A percentile compares a stretch with the other conserved stretches of the same genome.
These are phyloP conservation scores for Pseudonitzschia pungens DNA, from an alignment of 108 stramenopile species.

Conservation along the genomic window DNA sequence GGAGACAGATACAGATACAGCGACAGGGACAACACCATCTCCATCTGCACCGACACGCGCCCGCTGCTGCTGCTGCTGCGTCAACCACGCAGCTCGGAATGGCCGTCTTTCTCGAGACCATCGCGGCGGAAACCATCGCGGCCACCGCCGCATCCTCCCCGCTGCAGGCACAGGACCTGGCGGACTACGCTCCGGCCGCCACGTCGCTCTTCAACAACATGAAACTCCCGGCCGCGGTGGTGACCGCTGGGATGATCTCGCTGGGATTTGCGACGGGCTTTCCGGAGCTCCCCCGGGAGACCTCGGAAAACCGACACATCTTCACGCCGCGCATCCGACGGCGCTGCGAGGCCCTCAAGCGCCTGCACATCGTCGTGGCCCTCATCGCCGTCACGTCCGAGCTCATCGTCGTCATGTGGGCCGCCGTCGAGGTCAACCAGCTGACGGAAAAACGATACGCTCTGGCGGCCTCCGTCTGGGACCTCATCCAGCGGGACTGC, in stretches of 20 bases:
- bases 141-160: background rate
- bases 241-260: constrained; percentile 27
- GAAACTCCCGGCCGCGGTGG: constrained; percentile 22
- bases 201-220: constrained; percentile 34
- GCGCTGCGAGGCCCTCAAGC: background rate
- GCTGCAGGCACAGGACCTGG: background rate
- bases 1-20: no score
- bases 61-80: no score
- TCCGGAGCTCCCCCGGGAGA: background rate
- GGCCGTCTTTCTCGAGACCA: no score
- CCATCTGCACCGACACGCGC: no score
- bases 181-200: constrained; percentile 26
- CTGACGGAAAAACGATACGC: constrained; percentile 26
- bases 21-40: no score
- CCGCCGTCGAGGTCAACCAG: constrained; percentile 41
- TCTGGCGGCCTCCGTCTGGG: constrained; percentile 38
- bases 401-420: constrained; percentile 33
- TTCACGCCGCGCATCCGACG: background rate
- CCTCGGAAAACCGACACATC: background rate
- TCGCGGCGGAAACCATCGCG: background rate
- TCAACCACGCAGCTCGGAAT: no score
- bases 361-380: constrained; percentile 26
- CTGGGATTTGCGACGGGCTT: constrained; percentile 12
- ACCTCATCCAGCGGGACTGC: constrained; percentile 40
- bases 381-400: constrained; percentile 21